These are phyloP conservation scores for Myriosclerotinia scirpicola DNA, from an alignment of 2,329 filamentous ascomycete genomes.

Conservation along the genomic window DNA sequence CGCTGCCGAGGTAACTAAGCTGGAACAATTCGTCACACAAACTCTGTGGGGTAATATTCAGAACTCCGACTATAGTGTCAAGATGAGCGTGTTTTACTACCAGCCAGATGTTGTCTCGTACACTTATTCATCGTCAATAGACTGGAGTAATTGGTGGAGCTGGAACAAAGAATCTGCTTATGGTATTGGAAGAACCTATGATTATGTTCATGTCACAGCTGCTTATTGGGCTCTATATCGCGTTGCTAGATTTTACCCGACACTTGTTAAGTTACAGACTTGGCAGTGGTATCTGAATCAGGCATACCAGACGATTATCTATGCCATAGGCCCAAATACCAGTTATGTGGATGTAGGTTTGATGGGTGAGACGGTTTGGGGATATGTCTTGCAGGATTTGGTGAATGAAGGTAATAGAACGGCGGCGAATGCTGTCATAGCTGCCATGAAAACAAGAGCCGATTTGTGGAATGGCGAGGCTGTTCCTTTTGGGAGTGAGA, in stretches of 20 bases:
- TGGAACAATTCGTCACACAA: slow-evolving; percentile 55
- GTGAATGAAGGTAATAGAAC: slow-evolving; percentile 47
- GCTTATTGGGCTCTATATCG: slow-evolving; percentile 60
- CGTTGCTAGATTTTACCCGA: slow-evolving; percentile 51
- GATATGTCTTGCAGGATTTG: slow-evolving; percentile 53
- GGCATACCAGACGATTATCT: slow-evolving; percentile 52
- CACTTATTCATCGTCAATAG: slow-evolving; percentile 45
- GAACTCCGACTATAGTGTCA: slow-evolving; percentile 48
- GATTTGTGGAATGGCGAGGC: slow-evolving; percentile 50
- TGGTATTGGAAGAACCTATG: slow-evolving; percentile 53
- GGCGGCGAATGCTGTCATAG: slow-evolving; percentile 46
- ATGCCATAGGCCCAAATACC: slow-evolving; percentile 44
- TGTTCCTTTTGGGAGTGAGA: slow-evolving; percentile 59
- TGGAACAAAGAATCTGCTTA: slow-evolving; percentile 52
- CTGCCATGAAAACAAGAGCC: slow-evolving; percentile 51
- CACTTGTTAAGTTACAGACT: slow-evolving; percentile 44
- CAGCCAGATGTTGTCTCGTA: slow-evolving; percentile 48
- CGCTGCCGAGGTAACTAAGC: slow-evolving; percentile 49
- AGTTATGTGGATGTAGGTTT: slow-evolving; percentile 50
- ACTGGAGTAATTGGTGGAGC: slow-evolving; percentile 53
- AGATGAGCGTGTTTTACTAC: slow-evolving; percentile 59
- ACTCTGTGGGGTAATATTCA: slow-evolving; percentile 54
- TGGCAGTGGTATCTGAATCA: slow-evolving; percentile 58
- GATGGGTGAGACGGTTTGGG: slow-evolving; percentile 61
- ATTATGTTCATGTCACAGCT: slow-evolving; percentile 58